These are phyloP conservation scores for Crithidia brevicula DNA, from an alignment of 208 protist species.

Conservation along the genomic window DNA sequence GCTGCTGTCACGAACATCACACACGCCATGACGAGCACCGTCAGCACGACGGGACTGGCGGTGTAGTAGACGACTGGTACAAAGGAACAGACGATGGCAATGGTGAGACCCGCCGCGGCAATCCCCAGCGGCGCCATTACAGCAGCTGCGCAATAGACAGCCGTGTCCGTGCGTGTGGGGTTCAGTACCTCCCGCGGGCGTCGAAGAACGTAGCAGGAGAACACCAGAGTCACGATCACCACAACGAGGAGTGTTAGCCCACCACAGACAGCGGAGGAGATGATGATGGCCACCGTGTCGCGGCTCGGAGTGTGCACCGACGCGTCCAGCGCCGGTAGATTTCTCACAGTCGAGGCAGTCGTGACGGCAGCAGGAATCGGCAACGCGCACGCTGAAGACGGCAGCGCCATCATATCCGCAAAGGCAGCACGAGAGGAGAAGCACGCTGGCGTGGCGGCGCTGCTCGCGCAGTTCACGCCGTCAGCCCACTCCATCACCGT, in stretches of 20 bases:
- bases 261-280: constrained; percentile 27
- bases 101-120: constrained; percentile 18
- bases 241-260: constrained; percentile 27
- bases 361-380: background rate
- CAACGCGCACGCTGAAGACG: background rate
- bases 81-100: constrained; percentile 33
- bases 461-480: background rate
- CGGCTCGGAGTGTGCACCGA: background rate
- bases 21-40: constrained; percentile 31
- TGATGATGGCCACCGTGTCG: constrained; percentile 28
- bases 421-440: constrained; percentile 1
- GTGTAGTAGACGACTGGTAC: constrained; percentile 32
- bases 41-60: constrained; percentile 33
- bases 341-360: background rate
- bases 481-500: background rate
- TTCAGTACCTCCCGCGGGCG: constrained; percentile 58
- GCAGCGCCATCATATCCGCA: background rate
- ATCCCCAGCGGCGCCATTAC: constrained; percentile 28
- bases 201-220: constrained; percentile 26
- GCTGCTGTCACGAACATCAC: constrained; percentile 30
- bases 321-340: background rate
- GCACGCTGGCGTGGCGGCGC: background rate
- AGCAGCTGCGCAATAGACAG: constrained; percentile 24
- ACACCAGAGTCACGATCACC: constrained; percentile 25
- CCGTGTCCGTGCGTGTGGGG: constrained; percentile 26